Base-by-base conservation (phyloP, 495 filamentous ascomycete species). In the Apodospora peruviana region DNA sequence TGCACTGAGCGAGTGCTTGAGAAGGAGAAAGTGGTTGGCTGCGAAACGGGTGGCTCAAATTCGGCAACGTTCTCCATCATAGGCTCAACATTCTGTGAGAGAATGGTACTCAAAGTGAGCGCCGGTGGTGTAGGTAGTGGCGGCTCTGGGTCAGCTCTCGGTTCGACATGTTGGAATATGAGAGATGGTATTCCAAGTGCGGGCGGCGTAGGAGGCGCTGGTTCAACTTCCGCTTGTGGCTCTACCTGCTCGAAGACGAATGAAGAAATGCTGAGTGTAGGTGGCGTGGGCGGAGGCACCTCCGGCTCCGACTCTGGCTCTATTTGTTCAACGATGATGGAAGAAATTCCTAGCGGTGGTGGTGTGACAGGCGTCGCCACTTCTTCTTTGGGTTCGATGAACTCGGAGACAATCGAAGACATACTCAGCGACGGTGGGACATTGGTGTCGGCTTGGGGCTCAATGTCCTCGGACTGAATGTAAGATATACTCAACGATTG, bases 71-170 rank as follows among this genome's bases (percentile, higher is more conserved):
- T 14, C 27, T 32, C 27, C 7, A 10, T 29, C 32, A 55, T 50
- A 8, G 59, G 63, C 46, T 66, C 59, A 16, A 65, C 47, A 21
- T 53, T 21, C 45, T 61, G 53, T 8, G 53, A 27, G 19, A 58
- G 48, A 38, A 74, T 55, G 9, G 50, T 18, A n/a, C 66, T 59
- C 42, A 69, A 51, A 38, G 44, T 53, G 29, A 71, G 55, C 4
- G 56, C 20, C 10, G 43, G 50, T 10, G 51, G 53, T 2, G 47
- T 35, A 10, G 49, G 51, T 9, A 45, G 35, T 4, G 48, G 50
- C 5, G 50, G 45, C 43, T 62, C 57, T n/a, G 60, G 58, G 38
- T 59, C 62, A 9, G 42, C 34, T 8, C 55, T 21, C 1, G 65
- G 65, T 49, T 62, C 59, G 23, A 66, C 48, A 18, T 60, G 45